Base-by-base conservation (phyloP, 2,329 filamentous ascomycete species). In the Scopulariopsis brevicaulis region DNA sequence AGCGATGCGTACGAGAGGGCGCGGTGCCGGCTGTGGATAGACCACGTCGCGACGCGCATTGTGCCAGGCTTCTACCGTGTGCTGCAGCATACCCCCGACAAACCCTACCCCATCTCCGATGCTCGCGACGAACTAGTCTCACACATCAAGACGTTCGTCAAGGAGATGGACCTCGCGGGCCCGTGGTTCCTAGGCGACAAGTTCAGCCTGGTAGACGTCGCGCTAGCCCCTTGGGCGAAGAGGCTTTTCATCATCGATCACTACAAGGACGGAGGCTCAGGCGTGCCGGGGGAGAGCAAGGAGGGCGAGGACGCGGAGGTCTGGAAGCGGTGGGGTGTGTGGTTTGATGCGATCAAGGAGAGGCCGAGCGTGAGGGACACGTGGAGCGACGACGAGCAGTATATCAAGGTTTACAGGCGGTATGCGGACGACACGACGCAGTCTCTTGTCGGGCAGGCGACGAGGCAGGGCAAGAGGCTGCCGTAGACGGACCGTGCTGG, bases 171-270 rank as follows among this genome's bases (percentile, higher is more conserved):
- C 58, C 58, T 70, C 0, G 65, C 63, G 1, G 59, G 60, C 0
- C 87, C 87, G 0, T 92, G 80, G 71, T 92, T 91, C 65, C 66
- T 85, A 1, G 87, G 87, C 1, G 68, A 73, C 1, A 71, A 77
- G 46, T 79, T 89, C n/a, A 78, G 78, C 57, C 70, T 91, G 22
- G 81, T 90, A 15, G 89, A 93, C 68, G 74, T 90, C 25, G 79
- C 83, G 61, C 71, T 91, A 3, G 87, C 84, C 43, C 88, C 88
- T 0, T 92, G 87, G 87, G 83, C 84, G 0, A 79, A 84, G 64
- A 76, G 88, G 15, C 66, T 90, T 22, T 92, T 87, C 74, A 72
- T 90, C 6, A 85, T 92, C 63, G 86, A 92, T 63, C 78, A 89
- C 61, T 92, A 86, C 67, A 92, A 92, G 66, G 65, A 71, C 0